These are phyloP conservation scores for Clavispora asparagi DNA, from an alignment of 805 yeast species.

Conservation along the genomic window DNA sequence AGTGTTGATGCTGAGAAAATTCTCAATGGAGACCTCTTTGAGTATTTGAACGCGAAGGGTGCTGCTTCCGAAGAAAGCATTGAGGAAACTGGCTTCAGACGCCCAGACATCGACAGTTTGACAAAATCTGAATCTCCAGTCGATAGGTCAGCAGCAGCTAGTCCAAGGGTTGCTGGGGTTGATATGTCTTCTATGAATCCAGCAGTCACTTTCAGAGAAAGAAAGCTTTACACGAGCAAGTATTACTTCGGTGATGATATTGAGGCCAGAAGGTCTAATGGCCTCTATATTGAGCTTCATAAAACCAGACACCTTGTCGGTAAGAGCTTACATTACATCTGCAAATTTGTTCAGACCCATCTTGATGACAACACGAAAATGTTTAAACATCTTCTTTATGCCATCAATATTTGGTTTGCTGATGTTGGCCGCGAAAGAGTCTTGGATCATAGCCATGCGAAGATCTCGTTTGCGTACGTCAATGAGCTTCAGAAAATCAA, in stretches of 20 bases:
- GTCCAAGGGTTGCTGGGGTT: conserved; percentile 41
- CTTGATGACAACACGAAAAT: conserved; percentile 61
- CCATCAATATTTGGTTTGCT: conserved; percentile 69
- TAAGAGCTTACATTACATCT: conserved; percentile 54
- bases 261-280: conserved; percentile 35
- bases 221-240: conserved; percentile 57
- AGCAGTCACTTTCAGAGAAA: conserved; percentile 50
- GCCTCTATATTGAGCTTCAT: conserved; percentile 46
- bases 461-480: conserved; percentile 51
- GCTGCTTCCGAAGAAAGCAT: conserved; percentile 10
- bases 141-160: conserved; percentile 36
- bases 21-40: conserved; percentile 4
- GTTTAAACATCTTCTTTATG: conserved; percentile 56
- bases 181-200: conserved; percentile 48
- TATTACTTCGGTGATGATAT: conserved; percentile 58
- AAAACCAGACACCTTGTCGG: conserved; percentile 57
- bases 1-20: conserved; percentile 13
- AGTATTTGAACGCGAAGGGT: conserved; percentile 4
- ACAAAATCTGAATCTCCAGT: conserved; percentile 7
- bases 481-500: conserved; percentile 58
- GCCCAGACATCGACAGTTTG: conserved; percentile 4
- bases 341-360: conserved; percentile 39
- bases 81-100: conserved; percentile 14
- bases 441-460: conserved; percentile 51
- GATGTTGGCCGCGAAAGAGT: conserved; percentile 74